These are phyloP conservation scores for Porcisia hertigi DNA, from an alignment of 208 protist species.

Conservation along the genomic window DNA sequence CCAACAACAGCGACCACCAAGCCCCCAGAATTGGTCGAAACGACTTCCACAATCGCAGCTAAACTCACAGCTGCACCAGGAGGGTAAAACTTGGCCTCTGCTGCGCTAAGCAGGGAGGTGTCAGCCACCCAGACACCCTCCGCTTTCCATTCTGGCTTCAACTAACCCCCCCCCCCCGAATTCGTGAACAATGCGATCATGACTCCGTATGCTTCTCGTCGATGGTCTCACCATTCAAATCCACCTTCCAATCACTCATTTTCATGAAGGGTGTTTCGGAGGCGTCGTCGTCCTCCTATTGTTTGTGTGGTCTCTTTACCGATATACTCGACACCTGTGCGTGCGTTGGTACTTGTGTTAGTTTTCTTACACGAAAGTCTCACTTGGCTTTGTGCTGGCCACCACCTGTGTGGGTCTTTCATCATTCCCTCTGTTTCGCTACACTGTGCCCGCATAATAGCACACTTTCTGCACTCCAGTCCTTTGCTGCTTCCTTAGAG, in stretches of 20 bases:
- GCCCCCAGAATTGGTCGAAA: not conserved
- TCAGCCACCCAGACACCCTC: not conserved
- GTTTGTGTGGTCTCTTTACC: too few species aligned
- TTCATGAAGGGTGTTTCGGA: too few species aligned
- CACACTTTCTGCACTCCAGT: not conserved
- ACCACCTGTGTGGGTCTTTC: too few species aligned
- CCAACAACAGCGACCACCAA: slow-evolving; percentile 6
- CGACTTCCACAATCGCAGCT: not conserved
- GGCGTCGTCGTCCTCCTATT: too few species aligned
- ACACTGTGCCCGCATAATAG: not conserved
- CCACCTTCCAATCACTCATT: too few species aligned
- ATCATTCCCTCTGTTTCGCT: too few species aligned
- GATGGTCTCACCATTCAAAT: too few species aligned
- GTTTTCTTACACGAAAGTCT: too few species aligned
- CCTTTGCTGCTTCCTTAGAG: not conserved
- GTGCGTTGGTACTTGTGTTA: too few species aligned
- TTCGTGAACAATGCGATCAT: not conserved
- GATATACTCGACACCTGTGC: too few species aligned
- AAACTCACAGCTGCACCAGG: not conserved
- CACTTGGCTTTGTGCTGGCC: too few species aligned
- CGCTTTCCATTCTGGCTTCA: not conserved
- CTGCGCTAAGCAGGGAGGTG: not conserved
- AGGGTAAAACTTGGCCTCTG: not conserved
- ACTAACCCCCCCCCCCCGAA: too few species aligned
- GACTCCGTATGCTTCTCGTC: not conserved